Evolutionary conservation across 495 filamentous ascomycete genomes (phyloP).

Genomic region (Penicillium chermesinum): DNA sequence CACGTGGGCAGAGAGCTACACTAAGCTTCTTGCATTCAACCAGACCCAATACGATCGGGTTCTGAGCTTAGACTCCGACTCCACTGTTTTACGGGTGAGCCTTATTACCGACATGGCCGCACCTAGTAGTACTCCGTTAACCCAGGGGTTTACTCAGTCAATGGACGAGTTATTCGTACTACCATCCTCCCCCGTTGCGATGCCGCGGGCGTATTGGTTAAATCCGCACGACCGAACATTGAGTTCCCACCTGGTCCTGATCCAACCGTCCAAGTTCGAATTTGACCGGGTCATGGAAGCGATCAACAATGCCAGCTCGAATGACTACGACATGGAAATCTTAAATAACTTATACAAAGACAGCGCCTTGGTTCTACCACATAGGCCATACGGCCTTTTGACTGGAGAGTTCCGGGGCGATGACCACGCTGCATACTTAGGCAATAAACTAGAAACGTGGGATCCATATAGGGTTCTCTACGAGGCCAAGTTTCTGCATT

Average conservation of each 20-base stretch:
- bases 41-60: conserved; percentile 58
- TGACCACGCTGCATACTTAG: conserved; percentile 52
- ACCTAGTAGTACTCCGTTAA: no score
- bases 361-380: conserved; percentile 58
- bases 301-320: conserved; percentile 16
- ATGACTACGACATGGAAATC: conserved; percentile 62
- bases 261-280: conserved; percentile 46
- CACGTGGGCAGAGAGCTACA: conserved; percentile 52
- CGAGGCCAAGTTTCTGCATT: conserved; percentile 64
- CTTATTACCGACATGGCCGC: no score
- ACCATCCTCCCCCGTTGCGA: conserved; percentile 45
- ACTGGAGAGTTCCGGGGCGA: conserved; percentile 56
- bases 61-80: conserved; percentile 56
- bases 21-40: conserved; percentile 62
- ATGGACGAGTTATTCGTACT: conserved; percentile 63
- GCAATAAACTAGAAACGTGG: conserved; percentile 51
- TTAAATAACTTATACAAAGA: conserved; percentile 57
- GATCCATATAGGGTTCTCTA: conserved; percentile 50
- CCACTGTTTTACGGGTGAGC: conserved; percentile 45
- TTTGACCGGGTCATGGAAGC: conserved; percentile 44
- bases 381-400: conserved; percentile 57
- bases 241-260: conserved; percentile 51
- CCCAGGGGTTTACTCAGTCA: no score
- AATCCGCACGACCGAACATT: conserved; percentile 39
- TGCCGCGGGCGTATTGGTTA: conserved; percentile 62